Evolutionary conservation across 768 basidiomycete genomes (phyloP), one percentile per base, ranked within the genome.

Genomic region (Suillus clintonianus): DNA sequence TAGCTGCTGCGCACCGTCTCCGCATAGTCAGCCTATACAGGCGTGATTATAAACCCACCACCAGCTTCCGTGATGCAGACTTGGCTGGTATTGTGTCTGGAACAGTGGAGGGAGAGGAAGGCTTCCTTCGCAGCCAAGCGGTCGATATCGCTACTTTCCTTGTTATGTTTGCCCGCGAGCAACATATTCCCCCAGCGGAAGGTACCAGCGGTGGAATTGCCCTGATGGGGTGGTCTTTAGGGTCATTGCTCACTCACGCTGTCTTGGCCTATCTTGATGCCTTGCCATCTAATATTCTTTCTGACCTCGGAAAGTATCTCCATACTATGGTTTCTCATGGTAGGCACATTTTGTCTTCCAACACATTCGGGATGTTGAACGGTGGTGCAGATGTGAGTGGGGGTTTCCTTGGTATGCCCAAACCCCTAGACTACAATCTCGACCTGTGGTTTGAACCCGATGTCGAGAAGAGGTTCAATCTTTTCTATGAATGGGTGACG

Each of bases 11-110:
- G 2, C 68, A 75, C 58, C 50, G 67, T 32, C 64, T 69, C 13
- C 70, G 72, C 30, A 67, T 73, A 39, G 59, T 73, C 56, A 65
- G 67, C n/a, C 22, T 73, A 17, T 66, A 75, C 43, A 65, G 72
- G 56, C 74, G 71, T 7, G 74, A 72, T 1, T 75, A 75, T 19
- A 1, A 58, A 2, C 73, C 73, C 19, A 73, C 73, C 19, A 72
- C 73, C 22, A 42, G 61, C 30, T 75, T 72, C 45, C 36, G 41
- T 19, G 62, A 69, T 27, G 27, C 8, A 36, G 64, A 64, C 15
- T 27, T 45, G 17, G 50, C 50, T 22, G 36, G 37, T 41, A 30
- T 61, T 17, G 8, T 14, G 17, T 48, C 54, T 13, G 51, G 50
- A 39, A 43, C 37, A 10, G 61, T 48, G 17, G 61, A n/a, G 34